Conservation (phyloP, 1,284 basidiomycete species). For the Trametes hirsuta region DNA sequence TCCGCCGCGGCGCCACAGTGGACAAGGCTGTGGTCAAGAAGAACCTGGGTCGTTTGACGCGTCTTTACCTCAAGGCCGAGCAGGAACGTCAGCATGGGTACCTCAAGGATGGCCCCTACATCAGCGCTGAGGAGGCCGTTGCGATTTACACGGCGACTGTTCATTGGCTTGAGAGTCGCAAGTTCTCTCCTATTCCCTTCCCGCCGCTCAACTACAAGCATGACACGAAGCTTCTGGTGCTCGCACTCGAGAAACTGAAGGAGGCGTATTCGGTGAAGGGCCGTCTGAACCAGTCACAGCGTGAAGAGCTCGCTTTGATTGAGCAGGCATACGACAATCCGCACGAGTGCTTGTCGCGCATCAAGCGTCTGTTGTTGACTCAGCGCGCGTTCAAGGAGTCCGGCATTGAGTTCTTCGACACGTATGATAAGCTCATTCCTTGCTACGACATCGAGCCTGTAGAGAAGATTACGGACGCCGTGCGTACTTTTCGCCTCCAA, state of each 20-base stretch:
- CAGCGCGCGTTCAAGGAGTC: conserved; percentile 98
- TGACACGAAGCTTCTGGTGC: conserved; percentile 93
- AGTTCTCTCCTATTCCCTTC: conserved; percentile 97
- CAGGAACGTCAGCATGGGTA: conserved; percentile 97
- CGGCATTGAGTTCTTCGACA: conserved; percentile 95
- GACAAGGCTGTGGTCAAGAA: conserved; percentile 99
- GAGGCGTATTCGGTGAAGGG: conserved; percentile 99
- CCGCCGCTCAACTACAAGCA: conserved; percentile 98
- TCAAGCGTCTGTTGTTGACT: conserved; percentile 93
- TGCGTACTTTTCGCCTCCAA: conserved; percentile 39
- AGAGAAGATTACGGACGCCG: conserved; percentile 97
- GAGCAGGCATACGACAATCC: conserved; percentile 97
- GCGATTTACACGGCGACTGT: conserved; percentile 97
- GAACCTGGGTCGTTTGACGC: conserved; percentile 89
- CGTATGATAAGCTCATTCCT: conserved; percentile 96
- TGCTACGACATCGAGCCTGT: conserved; percentile 98
- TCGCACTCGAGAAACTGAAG: conserved; percentile 95
- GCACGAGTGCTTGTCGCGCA: conserved; percentile 92
- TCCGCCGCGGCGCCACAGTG: conserved; percentile 95
- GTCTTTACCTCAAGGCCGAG: conserved; percentile 95
- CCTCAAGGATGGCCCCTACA: conserved; percentile 96
- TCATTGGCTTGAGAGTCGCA: conserved; percentile 95
- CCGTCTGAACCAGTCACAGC: conserved; percentile 93
- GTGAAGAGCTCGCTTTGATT: conserved; percentile 94
- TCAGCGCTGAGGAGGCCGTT: conserved; percentile 96